Conservation (phyloP, 208 protist species). For the Crithidia expoeki region DNA sequence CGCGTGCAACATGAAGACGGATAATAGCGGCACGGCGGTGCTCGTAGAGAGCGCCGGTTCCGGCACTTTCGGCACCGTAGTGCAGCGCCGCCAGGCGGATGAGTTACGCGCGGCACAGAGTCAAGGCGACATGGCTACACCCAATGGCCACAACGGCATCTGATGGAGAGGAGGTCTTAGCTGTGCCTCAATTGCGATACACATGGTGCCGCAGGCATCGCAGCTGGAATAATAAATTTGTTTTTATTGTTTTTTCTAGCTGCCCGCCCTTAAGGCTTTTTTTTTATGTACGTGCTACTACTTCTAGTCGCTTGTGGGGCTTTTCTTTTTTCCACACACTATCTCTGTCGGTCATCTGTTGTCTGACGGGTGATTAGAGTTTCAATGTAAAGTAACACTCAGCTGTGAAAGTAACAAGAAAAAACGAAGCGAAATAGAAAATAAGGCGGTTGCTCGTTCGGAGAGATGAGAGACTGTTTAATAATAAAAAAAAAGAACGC, state of each 20-base stretch:
- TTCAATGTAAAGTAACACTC: not conserved
- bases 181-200: too few relatives aligned
- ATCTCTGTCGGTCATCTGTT: not conserved
- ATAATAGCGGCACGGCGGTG: constrained; percentile 73
- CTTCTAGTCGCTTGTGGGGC: too few relatives aligned
- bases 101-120: constrained; percentile 25
- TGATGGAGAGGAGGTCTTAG: not conserved
- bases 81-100: constrained; percentile 61
- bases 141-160: not conserved
- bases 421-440: not conserved
- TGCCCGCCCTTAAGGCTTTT: too few relatives aligned
- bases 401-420: not conserved
- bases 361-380: not conserved
- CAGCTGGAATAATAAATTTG: too few relatives aligned
- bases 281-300: not conserved
- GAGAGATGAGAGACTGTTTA: not conserved
- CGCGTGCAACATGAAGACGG: constrained; percentile 81
- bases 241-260: not conserved
- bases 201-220: too few relatives aligned
- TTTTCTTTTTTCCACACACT: constrained; percentile 15
- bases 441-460: not conserved
- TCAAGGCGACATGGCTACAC: not conserved
- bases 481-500: too few relatives aligned
- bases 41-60: constrained; percentile 75
- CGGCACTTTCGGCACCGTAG: constrained; percentile 76